These are phyloP conservation scores for Sphagnum tenellum DNA, from an alignment of 225 moss, liverwort and hornwort species.

Conservation along the genomic window DNA sequence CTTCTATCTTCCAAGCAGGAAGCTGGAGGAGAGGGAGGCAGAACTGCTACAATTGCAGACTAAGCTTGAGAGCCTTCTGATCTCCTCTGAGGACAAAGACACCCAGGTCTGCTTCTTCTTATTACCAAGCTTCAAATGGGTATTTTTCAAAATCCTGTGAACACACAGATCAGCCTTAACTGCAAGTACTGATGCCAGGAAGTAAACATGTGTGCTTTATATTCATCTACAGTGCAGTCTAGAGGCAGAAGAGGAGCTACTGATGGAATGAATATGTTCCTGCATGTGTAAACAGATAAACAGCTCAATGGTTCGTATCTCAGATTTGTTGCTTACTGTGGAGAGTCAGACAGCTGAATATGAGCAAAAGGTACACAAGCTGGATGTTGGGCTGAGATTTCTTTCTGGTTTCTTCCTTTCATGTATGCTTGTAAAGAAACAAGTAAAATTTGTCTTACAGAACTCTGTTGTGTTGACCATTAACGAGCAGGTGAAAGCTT, in stretches of 20 bases:
- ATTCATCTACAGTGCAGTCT: no score
- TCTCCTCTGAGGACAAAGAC: conserved; percentile 37
- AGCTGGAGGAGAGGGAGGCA: conserved; percentile 45
- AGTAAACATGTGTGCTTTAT: no score
- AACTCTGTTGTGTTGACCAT: no score
- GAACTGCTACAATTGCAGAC: conserved; percentile 31
- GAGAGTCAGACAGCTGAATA: conserved; percentile 27
- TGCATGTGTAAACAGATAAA: conserved; percentile 19
- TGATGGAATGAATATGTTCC: no score
- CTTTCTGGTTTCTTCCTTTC: background rate
- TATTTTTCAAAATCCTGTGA: no score
- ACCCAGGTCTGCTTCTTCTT: conserved; percentile 23
- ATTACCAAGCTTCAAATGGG: no score
- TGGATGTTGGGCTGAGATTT: no score
- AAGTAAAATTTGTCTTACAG: no score
- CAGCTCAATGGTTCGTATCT: conserved; percentile 37
- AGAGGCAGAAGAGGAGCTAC: no score
- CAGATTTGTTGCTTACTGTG: conserved; percentile 34
- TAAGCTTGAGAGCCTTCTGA: conserved; percentile 37
- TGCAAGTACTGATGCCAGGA: no score
- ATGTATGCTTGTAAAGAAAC: no score
- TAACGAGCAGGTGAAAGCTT: conserved; percentile 46
- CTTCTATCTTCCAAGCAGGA: conserved; percentile 13
- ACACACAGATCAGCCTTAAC: no score
- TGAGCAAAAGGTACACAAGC: conserved; percentile 26